Conservation (phyloP, 768 basidiomycete genomes). For the Lactarius evosmus region DNA sequence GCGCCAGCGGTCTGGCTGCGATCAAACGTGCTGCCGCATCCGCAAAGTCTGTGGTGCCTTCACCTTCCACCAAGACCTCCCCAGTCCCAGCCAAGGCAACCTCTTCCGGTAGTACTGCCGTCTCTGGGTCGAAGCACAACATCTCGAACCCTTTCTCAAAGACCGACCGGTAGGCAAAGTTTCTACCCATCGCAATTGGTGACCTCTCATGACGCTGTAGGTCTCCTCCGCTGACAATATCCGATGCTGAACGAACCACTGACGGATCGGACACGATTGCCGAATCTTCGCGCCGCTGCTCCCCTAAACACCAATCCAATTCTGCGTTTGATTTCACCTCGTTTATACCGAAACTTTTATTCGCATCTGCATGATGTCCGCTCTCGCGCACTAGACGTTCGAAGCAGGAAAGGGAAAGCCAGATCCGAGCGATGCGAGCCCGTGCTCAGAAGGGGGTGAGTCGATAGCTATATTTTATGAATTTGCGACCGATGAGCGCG, state of each 20-base stretch:
- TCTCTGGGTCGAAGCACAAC: slow-evolving; percentile 23
- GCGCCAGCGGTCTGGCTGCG: slow-evolving; percentile 37
- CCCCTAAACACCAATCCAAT: slow-evolving; percentile 35
- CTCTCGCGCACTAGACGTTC: slow-evolving; percentile 55
- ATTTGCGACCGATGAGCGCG: slow-evolving; percentile 11
- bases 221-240: slow-evolving; percentile 33
- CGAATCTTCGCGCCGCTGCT: slow-evolving; percentile 30
- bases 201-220: slow-evolving; percentile 64
- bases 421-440: slow-evolving; percentile 64
- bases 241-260: slow-evolving; percentile 27
- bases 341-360: slow-evolving; percentile 66
- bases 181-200: slow-evolving; percentile 30
- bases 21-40: slow-evolving; percentile 15
- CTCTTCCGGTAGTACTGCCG: slow-evolving; percentile 23
- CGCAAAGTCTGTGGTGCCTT: slow-evolving; percentile 1
- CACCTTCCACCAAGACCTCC: slow-evolving; percentile 39
- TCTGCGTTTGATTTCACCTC: slow-evolving; percentile 41
- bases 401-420: slow-evolving; percentile 69
- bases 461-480: slow-evolving; percentile 23
- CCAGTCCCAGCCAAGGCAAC: slow-evolving; percentile 28
- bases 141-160: slow-evolving; percentile 41
- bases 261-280: slow-evolving; percentile 27
- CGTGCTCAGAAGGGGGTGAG: slow-evolving; percentile 74
- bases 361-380: slow-evolving; percentile 55
- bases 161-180: slow-evolving; percentile 60